A percentile compares a stretch with the other conserved stretches of the same genome.
Evolutionary conservation across 2,329 filamentous ascomycete genomes (phyloP).

Genomic region (Onygenales sp.): DNA sequence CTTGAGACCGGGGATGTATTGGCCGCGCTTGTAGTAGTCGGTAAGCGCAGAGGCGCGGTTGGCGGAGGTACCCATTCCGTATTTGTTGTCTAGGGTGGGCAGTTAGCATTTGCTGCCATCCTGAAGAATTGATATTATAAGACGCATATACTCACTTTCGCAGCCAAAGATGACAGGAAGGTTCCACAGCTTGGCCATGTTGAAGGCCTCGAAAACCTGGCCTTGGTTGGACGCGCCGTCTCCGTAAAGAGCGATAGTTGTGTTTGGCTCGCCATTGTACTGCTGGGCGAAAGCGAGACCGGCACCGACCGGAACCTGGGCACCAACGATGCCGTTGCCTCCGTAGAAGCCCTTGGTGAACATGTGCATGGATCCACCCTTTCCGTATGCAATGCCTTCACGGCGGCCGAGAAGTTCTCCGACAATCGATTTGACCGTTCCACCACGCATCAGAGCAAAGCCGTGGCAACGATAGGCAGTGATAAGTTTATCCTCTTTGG

Average conservation of each 20-base stretch:
- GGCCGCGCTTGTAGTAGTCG: slow-evolving; percentile 99
- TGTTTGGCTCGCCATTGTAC: slow-evolving; percentile 80
- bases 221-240: slow-evolving; percentile 98
- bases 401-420: slow-evolving; percentile 90
- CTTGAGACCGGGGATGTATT: slow-evolving; percentile 99
- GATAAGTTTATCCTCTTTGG: slow-evolving; percentile 85
- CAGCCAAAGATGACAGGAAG: slow-evolving; percentile 92
- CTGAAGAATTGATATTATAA: not conserved
- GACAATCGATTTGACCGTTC: slow-evolving; percentile 81
- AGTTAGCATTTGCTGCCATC: slow-evolving; percentile 16
- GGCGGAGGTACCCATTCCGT: slow-evolving; percentile 97
- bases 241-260: slow-evolving; percentile 85
- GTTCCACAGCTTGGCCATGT: slow-evolving; percentile 99
- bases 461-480: slow-evolving; percentile 99
- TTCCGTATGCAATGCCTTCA: slow-evolving; percentile 95
- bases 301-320: slow-evolving; percentile 93
- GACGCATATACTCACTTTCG: slow-evolving; percentile 63
- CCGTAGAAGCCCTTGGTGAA: slow-evolving; percentile 97
- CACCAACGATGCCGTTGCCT: slow-evolving; percentile 97
- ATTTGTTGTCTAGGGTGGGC: slow-evolving; percentile 79
- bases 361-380: slow-evolving; percentile 99
- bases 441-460: slow-evolving; percentile 94
- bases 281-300: slow-evolving; percentile 95
- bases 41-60: slow-evolving; percentile 89
- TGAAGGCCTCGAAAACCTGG: slow-evolving; percentile 99